Evolutionary conservation across 371 early-diverging fungal genomes (phyloP), one percentile per base, ranked within the genome.

Genomic region (Actinomortierella wolfii): DNA sequence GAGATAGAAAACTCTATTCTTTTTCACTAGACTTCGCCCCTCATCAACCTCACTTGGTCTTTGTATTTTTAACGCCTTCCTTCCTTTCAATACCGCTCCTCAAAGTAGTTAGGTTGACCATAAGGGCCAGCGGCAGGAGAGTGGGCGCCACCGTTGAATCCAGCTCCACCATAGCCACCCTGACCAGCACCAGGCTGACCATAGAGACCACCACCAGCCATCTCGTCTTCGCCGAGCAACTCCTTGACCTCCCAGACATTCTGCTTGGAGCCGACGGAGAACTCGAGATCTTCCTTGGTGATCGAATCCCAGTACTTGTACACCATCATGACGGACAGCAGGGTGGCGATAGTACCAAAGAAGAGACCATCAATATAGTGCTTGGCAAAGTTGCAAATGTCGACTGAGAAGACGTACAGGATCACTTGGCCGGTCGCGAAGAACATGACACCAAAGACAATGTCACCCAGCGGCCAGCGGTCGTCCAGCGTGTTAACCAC

Each of bases 301-400:
- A 98, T 97, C 18, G 92, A 91, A 77, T 98, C 97, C 98, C 98
- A 98, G 83, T 94, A 98, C 81, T 98, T 98, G 86, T 97, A 98
- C 9, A 97, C 93, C 97, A 98, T 97, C 98, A 98, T 97, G 47
- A 98, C 96, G 25, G 91, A 89, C 61, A 98, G 78, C 55, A 98
- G 79, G n/a, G 92, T 93, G 68, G 90, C 93, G 44, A 95, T 92
- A 15, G 91, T 86, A 42, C 94, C 94, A 83, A 97, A 96, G 88
- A 98, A 98, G 62, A 95, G 71, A 18, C 98, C 98, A 77, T 98
- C 97, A 28, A 98, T 84, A 63, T 98, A 98, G 77, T 98, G 98
- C 68, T 93, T 92, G 29, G 92, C 90, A 54, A 85, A 79, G 29
- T 89, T 86, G 78, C 98, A 98, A 43, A 97, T 89, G 55, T 81